Conservation (phyloP, 306 rosid species). For the Boehmeria nivea region DNA sequence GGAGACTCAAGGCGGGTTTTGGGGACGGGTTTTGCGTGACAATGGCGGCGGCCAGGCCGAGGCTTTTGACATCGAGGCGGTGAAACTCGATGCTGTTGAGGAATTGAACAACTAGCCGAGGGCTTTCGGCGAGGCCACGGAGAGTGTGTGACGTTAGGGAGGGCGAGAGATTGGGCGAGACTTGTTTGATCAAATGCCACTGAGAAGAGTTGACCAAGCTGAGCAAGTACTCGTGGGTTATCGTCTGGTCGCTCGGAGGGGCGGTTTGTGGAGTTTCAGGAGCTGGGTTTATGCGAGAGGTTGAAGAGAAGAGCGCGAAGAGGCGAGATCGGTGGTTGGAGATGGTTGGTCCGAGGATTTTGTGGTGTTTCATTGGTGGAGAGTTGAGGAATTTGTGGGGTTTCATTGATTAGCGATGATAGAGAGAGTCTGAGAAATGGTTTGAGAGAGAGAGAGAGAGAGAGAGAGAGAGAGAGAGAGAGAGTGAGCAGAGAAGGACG, state of each 20-base stretch:
- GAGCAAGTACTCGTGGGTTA: constrained; percentile 33
- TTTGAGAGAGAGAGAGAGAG: neutral
- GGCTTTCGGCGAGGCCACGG: constrained; percentile 38
- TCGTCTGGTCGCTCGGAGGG: too few species aligned
- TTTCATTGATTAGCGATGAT: constrained; percentile 20
- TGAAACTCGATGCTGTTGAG: constrained; percentile 34
- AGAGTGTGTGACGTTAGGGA: constrained; percentile 46
- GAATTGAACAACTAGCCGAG: constrained; percentile 38
- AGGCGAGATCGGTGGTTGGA: constrained; percentile 4
- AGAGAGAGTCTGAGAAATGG: neutral
- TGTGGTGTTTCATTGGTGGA: constrained; percentile 17
- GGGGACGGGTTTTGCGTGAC: constrained; percentile 53
- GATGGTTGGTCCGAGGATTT: constrained; percentile 12
- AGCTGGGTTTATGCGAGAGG: constrained; percentile 15
- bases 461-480: neutral
- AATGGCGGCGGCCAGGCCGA: constrained; percentile 53
- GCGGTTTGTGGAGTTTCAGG: constrained; percentile 21
- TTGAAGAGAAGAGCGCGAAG: constrained; percentile 18
- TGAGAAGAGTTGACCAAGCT: constrained; percentile 50
- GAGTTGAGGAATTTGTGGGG: constrained; percentile 7
- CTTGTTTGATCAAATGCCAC: constrained; percentile 80
- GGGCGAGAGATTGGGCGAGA: constrained; percentile 38
- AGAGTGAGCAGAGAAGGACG: too few species aligned
- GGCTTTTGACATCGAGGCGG: constrained; percentile 31
- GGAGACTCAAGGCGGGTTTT: constrained; percentile 37